Evolutionary conservation across 176 grass and related monocot species (phyloP).

Genomic region (Juncus effusus): DNA sequence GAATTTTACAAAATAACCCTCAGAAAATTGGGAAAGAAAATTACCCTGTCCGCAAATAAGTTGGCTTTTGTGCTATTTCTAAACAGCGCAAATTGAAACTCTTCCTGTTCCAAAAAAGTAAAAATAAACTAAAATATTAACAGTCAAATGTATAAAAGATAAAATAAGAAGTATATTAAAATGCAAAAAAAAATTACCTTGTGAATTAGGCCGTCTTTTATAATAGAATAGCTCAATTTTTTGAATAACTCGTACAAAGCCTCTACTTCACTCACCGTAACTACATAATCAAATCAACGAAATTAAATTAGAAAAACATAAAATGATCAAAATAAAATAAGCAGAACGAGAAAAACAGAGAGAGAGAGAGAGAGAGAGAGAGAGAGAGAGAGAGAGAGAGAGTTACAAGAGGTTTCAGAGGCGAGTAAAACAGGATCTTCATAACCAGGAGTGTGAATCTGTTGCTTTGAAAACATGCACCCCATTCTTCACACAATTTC

Average conservation of each 20-base stretch:
- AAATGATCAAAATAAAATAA: neutral
- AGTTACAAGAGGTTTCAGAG: conserved; percentile 28
- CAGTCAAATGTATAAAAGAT: too few species aligned
- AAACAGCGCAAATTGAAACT: conserved; percentile 65
- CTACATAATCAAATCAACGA: conserved; percentile 24
- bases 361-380: neutral
- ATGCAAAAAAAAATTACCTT: conserved; percentile 34
- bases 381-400: neutral
- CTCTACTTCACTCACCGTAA: conserved; percentile 69
- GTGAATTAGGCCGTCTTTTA: conserved; percentile 83
- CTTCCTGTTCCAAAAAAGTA: conserved; percentile 42
- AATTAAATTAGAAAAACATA: neutral
- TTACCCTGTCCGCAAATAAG: conserved; percentile 70
- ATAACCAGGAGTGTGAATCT: conserved; percentile 22
- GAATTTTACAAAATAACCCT: neutral
- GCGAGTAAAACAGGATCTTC: conserved; percentile 34
- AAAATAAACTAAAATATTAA: neutral
- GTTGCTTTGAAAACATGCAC: conserved; percentile 22
- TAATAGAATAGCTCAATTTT: conserved; percentile 64
- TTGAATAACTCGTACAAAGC: conserved; percentile 66
- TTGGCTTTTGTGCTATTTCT: conserved; percentile 53
- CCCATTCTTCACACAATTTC: conserved; percentile 18
- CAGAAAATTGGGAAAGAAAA: neutral
- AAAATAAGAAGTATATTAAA: too few species aligned
- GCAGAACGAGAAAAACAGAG: neutral